Evolutionary conservation across 1,139 yeast genomes (phyloP), one percentile per base, ranked within the genome.

Genomic region (Wickerhamomyces sp.): DNA sequence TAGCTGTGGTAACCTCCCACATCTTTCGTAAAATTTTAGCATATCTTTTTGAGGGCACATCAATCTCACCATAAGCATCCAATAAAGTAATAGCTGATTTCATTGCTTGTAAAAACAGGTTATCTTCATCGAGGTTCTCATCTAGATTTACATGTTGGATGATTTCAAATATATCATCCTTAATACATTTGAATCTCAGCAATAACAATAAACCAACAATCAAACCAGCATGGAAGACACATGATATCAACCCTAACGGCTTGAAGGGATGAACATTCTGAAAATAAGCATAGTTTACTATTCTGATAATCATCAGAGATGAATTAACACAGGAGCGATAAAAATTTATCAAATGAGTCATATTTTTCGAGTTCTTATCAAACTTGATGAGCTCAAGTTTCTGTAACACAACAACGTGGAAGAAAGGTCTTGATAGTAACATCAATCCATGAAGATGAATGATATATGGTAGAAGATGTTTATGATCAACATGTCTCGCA

Each of bases 391-490:
- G 34, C 31, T 56, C 48, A 42, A 57, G 45, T 27, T 57, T 58
- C 37, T 55, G 56, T 23, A 64, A 49, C 4, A 63, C 54, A 39
- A 61, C 55, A 44, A 67, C 69, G 57, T 72, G 67, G 56, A 72
- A 71, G 49, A 75, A 73, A 10, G 80, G 79, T 26, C 78, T 63
- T 33, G 76, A 63, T 23, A 75, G 58, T 29, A 75, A 56, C 51
- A 73, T 64, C 26, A 73, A 66, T 2, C 73, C 71, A 55, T 66
- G 65, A 34, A 75, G 58, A 46, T 73, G 71, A 10, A 67, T 60
- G 27, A 73, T 58, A 56, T 75, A 76, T 4, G 57, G 57, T 10
- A 55, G 33, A 23, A 54, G 39, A 30, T 41, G 45, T 36, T 47
- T 47, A 40, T 54, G 54, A 26, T 54, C 56, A 10, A 54, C 47